Evolutionary conservation across 1,139 yeast genomes (phyloP).

Genomic region (Blastobotrys serpentis): DNA sequence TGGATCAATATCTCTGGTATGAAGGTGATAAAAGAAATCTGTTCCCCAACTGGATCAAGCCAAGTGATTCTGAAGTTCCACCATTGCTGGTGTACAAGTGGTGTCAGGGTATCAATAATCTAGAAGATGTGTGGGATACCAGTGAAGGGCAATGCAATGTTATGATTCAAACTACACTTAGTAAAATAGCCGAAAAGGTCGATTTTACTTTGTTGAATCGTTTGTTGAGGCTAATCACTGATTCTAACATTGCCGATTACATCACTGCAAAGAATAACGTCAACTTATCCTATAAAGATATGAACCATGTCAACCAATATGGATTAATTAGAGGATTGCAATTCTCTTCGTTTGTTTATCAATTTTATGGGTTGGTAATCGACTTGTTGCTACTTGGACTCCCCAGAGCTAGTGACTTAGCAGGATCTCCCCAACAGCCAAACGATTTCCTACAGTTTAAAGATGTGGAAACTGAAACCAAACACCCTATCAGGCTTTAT

Average conservation of each 20-base stretch:
- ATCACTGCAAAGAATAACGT: slow-evolving; percentile 90
- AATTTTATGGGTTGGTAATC: slow-evolving; percentile 81
- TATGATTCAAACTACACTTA: slow-evolving; percentile 72
- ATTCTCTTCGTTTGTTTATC: slow-evolving; percentile 85
- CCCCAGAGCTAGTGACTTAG: slow-evolving; percentile 83
- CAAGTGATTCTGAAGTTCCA: slow-evolving; percentile 91
- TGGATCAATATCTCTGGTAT: slow-evolving; percentile 95
- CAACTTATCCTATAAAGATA: slow-evolving; percentile 81
- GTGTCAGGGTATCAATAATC: slow-evolving; percentile 90
- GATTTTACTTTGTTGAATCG: slow-evolving; percentile 87
- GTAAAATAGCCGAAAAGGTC: slow-evolving; percentile 74
- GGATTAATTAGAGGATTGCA: slow-evolving; percentile 89
- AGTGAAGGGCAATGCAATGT: slow-evolving; percentile 75
- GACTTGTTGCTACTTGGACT: slow-evolving; percentile 82
- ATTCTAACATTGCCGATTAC: slow-evolving; percentile 91
- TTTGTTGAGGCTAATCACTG: slow-evolving; percentile 74
- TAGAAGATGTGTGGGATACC: slow-evolving; percentile 75
- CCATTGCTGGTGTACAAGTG: slow-evolving; percentile 90
- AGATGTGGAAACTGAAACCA: slow-evolving; percentile 54
- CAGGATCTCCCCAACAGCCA: slow-evolving; percentile 69
- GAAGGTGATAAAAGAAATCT: slow-evolving; percentile 85
- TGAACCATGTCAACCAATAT: slow-evolving; percentile 87
- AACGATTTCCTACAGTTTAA: slow-evolving; percentile 75
- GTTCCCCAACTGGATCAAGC: slow-evolving; percentile 96
- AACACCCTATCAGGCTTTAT: slow-evolving; percentile 76